Evolutionary conservation across 805 yeast genomes (phyloP).

Genomic region (Crinitomyces ghanaensis): DNA sequence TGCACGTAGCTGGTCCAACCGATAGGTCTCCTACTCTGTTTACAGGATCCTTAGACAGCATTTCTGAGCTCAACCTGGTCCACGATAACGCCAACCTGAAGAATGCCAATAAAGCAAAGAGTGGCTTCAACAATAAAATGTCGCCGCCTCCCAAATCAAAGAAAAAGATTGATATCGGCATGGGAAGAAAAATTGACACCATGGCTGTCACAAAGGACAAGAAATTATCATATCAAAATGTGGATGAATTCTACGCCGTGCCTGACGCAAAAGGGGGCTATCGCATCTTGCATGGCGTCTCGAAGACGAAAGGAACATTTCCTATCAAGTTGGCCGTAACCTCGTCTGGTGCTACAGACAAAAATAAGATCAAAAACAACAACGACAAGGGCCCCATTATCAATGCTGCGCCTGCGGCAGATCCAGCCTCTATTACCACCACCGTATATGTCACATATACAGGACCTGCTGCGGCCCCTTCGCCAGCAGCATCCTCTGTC

Average conservation of each 20-base stretch:
- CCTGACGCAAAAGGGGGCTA: conserved; percentile 11
- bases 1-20: too few relatives aligned
- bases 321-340: conserved; percentile 5
- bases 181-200: too few relatives aligned
- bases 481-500: conserved; percentile 2
- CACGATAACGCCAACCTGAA: too few relatives aligned
- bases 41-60: too few relatives aligned
- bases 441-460: conserved; percentile 1
- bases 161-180: too few relatives aligned
- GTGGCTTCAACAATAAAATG: too few relatives aligned
- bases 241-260: conserved; percentile 8
- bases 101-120: too few relatives aligned
- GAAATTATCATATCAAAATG: conserved; percentile 8
- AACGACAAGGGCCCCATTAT: neutral
- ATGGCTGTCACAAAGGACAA: too few relatives aligned
- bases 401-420: too few relatives aligned
- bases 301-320: conserved; percentile 4
- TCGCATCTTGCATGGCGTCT: conserved; percentile 7
- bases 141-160: too few relatives aligned
- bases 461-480: conserved; percentile 1
- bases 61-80: too few relatives aligned
- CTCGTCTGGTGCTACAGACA: conserved; percentile 2
- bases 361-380: neutral
- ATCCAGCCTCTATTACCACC: neutral
- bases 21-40: too few relatives aligned